phyloP scores from a whole-genome alignment of 192 early-diverging fungal genomes.

The Radiomyces spectabilis region DNA sequence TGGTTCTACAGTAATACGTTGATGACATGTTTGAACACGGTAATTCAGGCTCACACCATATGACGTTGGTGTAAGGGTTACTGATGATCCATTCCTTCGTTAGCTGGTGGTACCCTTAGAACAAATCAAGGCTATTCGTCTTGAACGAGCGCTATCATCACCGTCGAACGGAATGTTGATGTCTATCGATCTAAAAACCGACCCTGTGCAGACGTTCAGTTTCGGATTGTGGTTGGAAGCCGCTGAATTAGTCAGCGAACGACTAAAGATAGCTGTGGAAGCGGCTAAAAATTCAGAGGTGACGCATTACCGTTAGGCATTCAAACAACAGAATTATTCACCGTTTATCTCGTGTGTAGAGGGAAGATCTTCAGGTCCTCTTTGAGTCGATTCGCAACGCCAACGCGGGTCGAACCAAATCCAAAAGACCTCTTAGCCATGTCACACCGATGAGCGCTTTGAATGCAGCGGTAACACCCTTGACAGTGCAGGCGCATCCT shows the following conservation, averaged over 20 bases:
- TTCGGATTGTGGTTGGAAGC: slow-evolving; percentile 15
- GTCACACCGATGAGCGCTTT: slow-evolving; percentile 2
- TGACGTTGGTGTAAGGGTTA: not conserved
- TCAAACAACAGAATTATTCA: not conserved
- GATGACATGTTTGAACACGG: slow-evolving; percentile 52
- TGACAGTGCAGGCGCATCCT: slow-evolving; percentile 14
- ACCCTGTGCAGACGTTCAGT: not conserved
- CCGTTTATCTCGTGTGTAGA: not conserved
- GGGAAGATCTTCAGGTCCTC: slow-evolving; percentile 2
- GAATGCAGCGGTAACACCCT: slow-evolving; percentile 7
- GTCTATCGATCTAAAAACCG: not conserved
- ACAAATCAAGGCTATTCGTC: slow-evolving; percentile 30
- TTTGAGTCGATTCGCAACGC: slow-evolving; percentile 3
- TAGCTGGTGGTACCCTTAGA: slow-evolving; percentile 36
- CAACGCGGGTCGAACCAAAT: not conserved
- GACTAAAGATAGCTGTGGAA: slow-evolving; percentile 8
- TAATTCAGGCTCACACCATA: slow-evolving; percentile 9
- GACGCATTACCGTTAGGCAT: not conserved
- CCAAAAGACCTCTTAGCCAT: slow-evolving; percentile 5
- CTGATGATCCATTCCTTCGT: not conserved
- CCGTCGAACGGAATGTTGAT: slow-evolving; percentile 13
- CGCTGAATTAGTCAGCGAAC: slow-evolving; percentile 8
- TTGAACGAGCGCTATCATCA: slow-evolving; percentile 7
- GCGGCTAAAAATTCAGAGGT: slow-evolving; percentile 1
- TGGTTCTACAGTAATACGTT: slow-evolving; percentile 60